A percentile compares a stretch with the other conserved stretches of the same genome.
Evolutionary conservation across 768 basidiomycete species (phyloP).

Genomic region (Suillus variegatus): DNA sequence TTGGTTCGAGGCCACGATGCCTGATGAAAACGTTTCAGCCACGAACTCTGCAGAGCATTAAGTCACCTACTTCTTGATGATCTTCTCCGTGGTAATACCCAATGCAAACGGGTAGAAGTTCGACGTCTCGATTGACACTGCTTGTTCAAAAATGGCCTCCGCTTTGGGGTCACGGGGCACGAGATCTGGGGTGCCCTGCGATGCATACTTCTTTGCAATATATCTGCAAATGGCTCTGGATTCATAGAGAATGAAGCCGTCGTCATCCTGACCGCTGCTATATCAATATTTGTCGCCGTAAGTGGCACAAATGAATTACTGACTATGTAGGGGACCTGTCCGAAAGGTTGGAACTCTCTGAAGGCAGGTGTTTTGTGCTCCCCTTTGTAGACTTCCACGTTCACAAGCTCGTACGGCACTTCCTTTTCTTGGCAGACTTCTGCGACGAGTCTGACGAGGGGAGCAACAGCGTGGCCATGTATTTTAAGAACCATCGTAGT

Average conservation of each 20-base stretch:
- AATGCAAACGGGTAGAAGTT: conserved; percentile 55
- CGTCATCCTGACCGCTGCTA: conserved; percentile 42
- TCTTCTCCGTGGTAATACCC: conserved; percentile 45
- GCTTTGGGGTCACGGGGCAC: conserved; percentile 43
- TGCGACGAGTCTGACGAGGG: conserved; percentile 20
- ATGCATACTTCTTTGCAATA: conserved; percentile 49
- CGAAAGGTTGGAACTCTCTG: conserved; percentile 33
- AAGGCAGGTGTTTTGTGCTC: conserved; percentile 24
- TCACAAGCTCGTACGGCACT: conserved; percentile 23
- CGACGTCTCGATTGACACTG: conserved; percentile 29
- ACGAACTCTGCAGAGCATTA: background rate
- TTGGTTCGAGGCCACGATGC: conserved; percentile 20
- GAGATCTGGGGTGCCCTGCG: conserved; percentile 46
- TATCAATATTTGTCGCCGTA: background rate
- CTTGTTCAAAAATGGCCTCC: conserved; percentile 46
- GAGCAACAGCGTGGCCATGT: conserved; percentile 14
- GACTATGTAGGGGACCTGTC: conserved; percentile 34
- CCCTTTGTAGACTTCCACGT: conserved; percentile 17
- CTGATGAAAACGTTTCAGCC: background rate
- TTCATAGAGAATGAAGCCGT: conserved; percentile 58
- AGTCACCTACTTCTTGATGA: conserved; percentile 48
- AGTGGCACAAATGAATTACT: background rate
- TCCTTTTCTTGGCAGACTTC: conserved; percentile 15
- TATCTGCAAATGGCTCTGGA: conserved; percentile 58
- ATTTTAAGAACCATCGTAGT: conserved; percentile 19